A percentile compares a stretch with the other conserved stretches of the same genome.
Evolutionary conservation across 73 alveolate genomes (phyloP).

Genomic region (Halteria grandinella): DNA sequence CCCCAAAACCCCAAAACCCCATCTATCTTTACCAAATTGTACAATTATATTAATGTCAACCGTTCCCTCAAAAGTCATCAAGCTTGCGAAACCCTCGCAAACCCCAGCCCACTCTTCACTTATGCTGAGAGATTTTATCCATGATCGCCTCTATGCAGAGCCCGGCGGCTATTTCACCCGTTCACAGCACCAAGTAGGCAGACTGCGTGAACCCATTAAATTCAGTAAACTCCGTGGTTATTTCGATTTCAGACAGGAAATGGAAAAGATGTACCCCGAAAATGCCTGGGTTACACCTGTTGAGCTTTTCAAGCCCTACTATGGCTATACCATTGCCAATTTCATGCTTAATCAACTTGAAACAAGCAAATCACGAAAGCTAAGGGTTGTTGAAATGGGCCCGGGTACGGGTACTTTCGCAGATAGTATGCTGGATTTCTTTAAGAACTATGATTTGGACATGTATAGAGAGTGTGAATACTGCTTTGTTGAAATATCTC

Average conservation of each 20-base stretch:
- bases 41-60: constrained; percentile 14
- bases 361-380: constrained; percentile 22
- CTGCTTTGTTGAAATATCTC: constrained; percentile 79
- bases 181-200: constrained; percentile 79
- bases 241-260: constrained; percentile 67
- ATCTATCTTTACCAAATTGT: not conserved
- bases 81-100: not conserved
- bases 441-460: constrained; percentile 70
- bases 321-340: constrained; percentile 86
- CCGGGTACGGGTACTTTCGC: constrained; percentile 91
- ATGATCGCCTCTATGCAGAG: constrained; percentile 74
- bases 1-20: constrained; percentile 9
- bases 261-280: constrained; percentile 81
- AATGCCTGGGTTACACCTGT: constrained; percentile 89
- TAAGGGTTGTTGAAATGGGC: constrained; percentile 86
- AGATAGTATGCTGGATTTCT: constrained; percentile 75
- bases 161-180: constrained; percentile 83
- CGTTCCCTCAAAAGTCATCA: constrained; percentile 11
- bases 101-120: not conserved
- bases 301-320: constrained; percentile 88
- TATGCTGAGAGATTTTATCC: constrained; percentile 74
- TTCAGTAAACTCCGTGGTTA: constrained; percentile 72
- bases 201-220: constrained; percentile 68
- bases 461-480: constrained; percentile 71
- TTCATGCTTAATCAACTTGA: constrained; percentile 67